These are phyloP conservation scores for Linnemannia schmuckeri DNA, from an alignment of 192 early-diverging fungal genomes.

Conservation along the genomic window DNA sequence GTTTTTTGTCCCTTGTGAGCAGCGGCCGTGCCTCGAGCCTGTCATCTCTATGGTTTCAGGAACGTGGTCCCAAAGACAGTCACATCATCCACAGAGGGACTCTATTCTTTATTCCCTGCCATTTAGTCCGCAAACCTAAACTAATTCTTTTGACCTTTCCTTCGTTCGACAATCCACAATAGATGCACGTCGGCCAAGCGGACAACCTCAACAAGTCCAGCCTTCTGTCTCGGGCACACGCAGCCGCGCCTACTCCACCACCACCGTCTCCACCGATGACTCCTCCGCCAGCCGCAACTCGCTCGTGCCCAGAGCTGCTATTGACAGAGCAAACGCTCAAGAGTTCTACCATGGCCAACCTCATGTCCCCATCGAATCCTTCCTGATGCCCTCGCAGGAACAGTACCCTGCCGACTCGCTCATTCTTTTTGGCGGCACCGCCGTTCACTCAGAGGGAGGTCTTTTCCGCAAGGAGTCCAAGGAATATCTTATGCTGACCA, in stretches of 20 bases:
- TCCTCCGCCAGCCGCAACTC: slow-evolving; percentile 46
- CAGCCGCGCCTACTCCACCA: slow-evolving; percentile 30
- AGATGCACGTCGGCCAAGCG: slow-evolving; percentile 21
- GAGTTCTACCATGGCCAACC: slow-evolving; percentile 45
- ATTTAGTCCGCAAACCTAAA: not conserved
- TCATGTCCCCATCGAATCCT: slow-evolving; percentile 39
- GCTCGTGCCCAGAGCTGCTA: slow-evolving; percentile 22
- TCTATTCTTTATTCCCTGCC: not conserved
- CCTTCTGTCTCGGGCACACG: not conserved
- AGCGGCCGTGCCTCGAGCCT: slow-evolving; percentile 10
- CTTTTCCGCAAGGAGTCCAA: slow-evolving; percentile 47
- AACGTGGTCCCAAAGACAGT: slow-evolving; percentile 25
- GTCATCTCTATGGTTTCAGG: slow-evolving; percentile 13
- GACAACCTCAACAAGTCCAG: not conserved
- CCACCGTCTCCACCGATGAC: slow-evolving; percentile 49
- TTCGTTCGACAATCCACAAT: not conserved
- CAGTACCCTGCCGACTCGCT: slow-evolving; percentile 44
- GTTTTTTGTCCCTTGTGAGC: not conserved
- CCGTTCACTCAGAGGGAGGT: slow-evolving; percentile 38
- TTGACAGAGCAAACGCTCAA: not conserved
- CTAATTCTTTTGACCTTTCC: not conserved
- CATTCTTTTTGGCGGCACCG: slow-evolving; percentile 49
- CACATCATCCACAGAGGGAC: not conserved
- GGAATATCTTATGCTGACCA: slow-evolving; percentile 49
- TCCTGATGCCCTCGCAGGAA: slow-evolving; percentile 49